phyloP scores from a whole-genome alignment of 2,329 filamentous ascomycete species.

The Trichophyton benhamiae region DNA sequence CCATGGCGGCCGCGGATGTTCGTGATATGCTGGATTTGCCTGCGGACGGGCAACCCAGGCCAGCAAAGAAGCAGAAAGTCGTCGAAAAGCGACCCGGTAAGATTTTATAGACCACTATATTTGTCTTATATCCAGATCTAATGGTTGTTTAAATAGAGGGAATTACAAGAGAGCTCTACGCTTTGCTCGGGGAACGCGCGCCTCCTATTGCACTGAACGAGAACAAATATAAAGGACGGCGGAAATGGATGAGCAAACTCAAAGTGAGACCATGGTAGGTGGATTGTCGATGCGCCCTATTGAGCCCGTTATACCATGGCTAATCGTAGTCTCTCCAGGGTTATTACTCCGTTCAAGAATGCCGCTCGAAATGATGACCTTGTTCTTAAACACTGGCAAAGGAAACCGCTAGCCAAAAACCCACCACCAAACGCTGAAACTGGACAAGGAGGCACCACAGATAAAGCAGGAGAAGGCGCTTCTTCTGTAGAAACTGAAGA shows the following conservation, averaged over 20 bases:
- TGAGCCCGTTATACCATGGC: constrained; percentile 6
- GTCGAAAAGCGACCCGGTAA: constrained; percentile 45
- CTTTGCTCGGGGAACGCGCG: constrained; percentile 40
- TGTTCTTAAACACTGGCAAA: constrained; percentile 67
- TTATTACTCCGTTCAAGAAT: constrained; percentile 60
- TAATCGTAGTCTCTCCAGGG: constrained; percentile 43
- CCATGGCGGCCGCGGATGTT: constrained; percentile 56
- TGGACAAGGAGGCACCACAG: constrained; percentile 21
- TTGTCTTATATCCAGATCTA: neutral
- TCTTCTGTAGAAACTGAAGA: constrained; percentile 24
- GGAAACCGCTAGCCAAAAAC: constrained; percentile 44
- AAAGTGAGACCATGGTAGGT: constrained; percentile 34
- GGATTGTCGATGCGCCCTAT: neutral
- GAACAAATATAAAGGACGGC: constrained; percentile 41
- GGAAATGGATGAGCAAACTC: constrained; percentile 36
- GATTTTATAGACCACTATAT: constrained; percentile 15
- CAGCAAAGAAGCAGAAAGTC: constrained; percentile 63
- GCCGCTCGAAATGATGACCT: constrained; percentile 62
- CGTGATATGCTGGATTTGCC: constrained; percentile 80
- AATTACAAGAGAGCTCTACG: constrained; percentile 40
- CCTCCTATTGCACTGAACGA: constrained; percentile 42
- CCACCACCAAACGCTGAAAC: constrained; percentile 26
- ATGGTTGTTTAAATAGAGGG: constrained; percentile 28
- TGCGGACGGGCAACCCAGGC: constrained; percentile 40
- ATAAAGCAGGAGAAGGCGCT: constrained; percentile 20